Evolutionary conservation across 2,329 filamentous ascomycete species (phyloP).

Genomic region (Pleochaeta shiraiana): DNA sequence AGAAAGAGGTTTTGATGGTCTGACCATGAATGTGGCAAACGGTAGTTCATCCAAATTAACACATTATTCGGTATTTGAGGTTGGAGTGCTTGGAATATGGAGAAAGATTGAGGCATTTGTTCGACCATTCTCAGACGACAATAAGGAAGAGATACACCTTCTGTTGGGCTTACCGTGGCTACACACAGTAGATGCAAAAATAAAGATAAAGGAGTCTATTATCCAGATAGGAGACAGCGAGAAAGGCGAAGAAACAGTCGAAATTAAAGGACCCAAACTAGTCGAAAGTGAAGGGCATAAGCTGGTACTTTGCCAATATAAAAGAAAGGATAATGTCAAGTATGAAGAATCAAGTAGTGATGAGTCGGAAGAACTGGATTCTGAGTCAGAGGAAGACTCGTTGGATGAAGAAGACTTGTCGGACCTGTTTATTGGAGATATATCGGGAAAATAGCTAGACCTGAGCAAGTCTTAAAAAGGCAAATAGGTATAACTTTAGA

Average conservation of each 20-base stretch:
- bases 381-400: neutral
- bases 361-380: neutral
- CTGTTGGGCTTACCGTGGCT: neutral
- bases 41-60: neutral
- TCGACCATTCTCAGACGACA: neutral
- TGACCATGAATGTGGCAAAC: neutral
- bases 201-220: neutral
- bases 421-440: too few relatives aligned
- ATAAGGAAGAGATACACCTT: neutral
- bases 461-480: slow-evolving; percentile 3
- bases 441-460: neutral
- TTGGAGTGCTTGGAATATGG: neutral
- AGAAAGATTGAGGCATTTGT: slow-evolving; percentile 1
- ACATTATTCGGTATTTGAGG: neutral
- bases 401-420: too few relatives aligned
- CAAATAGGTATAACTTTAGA: too few relatives aligned
- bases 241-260: neutral
- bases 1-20: too few relatives aligned
- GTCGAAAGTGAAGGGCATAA: neutral
- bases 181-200: neutral
- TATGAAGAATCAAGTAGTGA: neutral
- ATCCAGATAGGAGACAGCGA: neutral
- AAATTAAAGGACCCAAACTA: neutral
- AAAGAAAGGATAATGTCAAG: neutral
- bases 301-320: neutral